These are phyloP conservation scores for Passiflora organensis DNA, from an alignment of 345 rosid species.

Conservation along the genomic window DNA sequence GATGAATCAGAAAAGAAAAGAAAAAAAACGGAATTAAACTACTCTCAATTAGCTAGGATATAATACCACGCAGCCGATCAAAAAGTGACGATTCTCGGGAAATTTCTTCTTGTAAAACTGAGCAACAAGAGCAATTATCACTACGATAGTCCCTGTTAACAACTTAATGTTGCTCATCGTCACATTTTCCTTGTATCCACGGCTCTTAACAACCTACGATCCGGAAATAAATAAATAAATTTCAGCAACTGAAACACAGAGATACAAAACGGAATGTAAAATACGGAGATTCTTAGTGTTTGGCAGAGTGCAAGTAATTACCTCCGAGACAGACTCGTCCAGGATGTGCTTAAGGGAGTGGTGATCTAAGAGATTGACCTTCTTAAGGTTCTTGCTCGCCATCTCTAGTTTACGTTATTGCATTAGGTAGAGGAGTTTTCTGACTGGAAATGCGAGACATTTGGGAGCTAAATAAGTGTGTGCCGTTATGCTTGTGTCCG, in stretches of 20 bases:
- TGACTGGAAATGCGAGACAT: no score
- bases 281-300: slow-evolving; percentile 10
- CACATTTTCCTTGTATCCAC: slow-evolving; percentile 82
- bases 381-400: slow-evolving; percentile 58
- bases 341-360: slow-evolving; percentile 89
- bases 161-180: slow-evolving; percentile 74
- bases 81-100: slow-evolving; percentile 80
- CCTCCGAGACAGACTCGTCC: slow-evolving; percentile 91
- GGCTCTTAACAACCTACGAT: slow-evolving; percentile 66
- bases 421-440: no score
- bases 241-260: neutral
- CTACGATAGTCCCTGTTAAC: slow-evolving; percentile 61
- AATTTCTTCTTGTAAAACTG: slow-evolving; percentile 99
- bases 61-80: slow-evolving; percentile 82
- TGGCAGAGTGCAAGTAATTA: slow-evolving; percentile 10
- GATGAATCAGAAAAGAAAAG: no score
- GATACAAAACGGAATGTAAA: neutral
- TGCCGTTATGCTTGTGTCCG: no score
- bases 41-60: no score
- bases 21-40: no score
- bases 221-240: neutral
- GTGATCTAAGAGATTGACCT: slow-evolving; percentile 89
- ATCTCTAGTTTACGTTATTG: neutral
- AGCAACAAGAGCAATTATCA: slow-evolving; percentile 76
- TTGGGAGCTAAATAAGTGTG: no score